Evolutionary conservation across 2,329 filamentous ascomycete species (phyloP), one percentile per base, ranked within the genome.

Genomic region (Ceratocystis albifundus): DNA sequence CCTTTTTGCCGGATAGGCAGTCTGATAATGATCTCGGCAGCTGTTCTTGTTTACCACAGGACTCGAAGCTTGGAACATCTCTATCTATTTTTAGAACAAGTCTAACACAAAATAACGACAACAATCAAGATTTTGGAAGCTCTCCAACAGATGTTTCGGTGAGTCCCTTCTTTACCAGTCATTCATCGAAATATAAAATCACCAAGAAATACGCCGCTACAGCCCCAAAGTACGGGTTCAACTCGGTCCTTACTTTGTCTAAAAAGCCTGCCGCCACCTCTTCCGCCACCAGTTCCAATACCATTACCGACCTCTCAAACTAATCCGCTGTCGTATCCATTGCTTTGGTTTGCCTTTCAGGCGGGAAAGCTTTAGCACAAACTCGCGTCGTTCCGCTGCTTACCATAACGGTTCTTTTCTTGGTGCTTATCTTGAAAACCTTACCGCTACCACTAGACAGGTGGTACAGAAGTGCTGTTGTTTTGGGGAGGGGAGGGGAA

Each of bases 151-250:
- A 59, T 32, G 55, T 36, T 36, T 32, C 55, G 30, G 55, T 59
- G 28, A 59, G 55, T 59, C 55, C 55, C 28, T 59, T 59, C 30
- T 59, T 59, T 10, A 59, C 17, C 12, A 15, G 55, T 30, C 55
- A 59, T n/a, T 30, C 17, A n/a, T 59, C 55, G 30, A 59, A 59
- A 36, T 59, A 59, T 10, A 59, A 59, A 22, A 59, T 59, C 55
- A 59, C 15, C 25, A 59, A 59, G 55, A 59, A 32, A 59, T 59
- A 59, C 55, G 30, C 55, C 1, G 55, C 55, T 8, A 59, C 55
- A n/a, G 55, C 30, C 20, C 25, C 55, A 28, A 59, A 59, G 55
- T 59, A 59, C n/a, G 28, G 30, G 17, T 30, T 28, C 3, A 59
- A 32, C 30, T 30, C 25, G 25, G 55, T 4, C 55, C 32, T 59